Conservation (phyloP, 2,329 filamentous ascomycete genomes). For the Fulvia fulva region DNA sequence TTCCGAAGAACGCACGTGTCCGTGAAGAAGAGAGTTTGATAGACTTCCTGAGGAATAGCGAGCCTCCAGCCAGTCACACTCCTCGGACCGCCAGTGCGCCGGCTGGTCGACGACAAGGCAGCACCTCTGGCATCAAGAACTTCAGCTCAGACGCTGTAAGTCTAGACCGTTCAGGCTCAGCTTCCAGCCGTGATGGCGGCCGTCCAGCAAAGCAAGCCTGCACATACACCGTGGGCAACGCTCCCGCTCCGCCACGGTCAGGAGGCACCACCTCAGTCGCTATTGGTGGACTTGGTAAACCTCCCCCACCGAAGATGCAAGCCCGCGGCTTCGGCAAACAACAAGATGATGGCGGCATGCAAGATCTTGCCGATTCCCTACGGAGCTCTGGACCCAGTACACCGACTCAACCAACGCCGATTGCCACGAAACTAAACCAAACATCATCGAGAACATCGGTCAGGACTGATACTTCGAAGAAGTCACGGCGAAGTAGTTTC, state of each 20-base stretch:
- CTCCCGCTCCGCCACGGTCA: slow-evolving; percentile 1
- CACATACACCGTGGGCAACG: neutral
- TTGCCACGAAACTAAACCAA: neutral
- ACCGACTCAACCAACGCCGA: neutral
- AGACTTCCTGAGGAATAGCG: slow-evolving; percentile 68
- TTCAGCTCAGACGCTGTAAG: slow-evolving; percentile 18
- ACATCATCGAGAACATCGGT: neutral
- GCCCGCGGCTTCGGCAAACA: slow-evolving; percentile 10
- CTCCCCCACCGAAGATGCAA: slow-evolving; percentile 11
- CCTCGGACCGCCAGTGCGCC: neutral
- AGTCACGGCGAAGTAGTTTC: neutral
- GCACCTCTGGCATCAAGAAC: slow-evolving; percentile 10
- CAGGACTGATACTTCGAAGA: neutral
- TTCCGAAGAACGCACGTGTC: slow-evolving; percentile 37
- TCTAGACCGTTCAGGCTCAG: slow-evolving; percentile 13
- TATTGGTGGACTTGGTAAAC: slow-evolving; percentile 14
- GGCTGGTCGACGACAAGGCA: slow-evolving; percentile 3
- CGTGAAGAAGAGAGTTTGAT: slow-evolving; percentile 61
- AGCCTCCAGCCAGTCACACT: slow-evolving; percentile 50
- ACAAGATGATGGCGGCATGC: slow-evolving; percentile 8
- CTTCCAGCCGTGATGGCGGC: slow-evolving; percentile 8
- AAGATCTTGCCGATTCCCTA: slow-evolving; percentile 20
- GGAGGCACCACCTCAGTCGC: slow-evolving; percentile 13
- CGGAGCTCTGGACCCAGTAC: slow-evolving; percentile 12
- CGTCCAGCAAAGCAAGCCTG: slow-evolving; percentile 1